These are phyloP conservation scores for Crithidia sp. DNA, from an alignment of 208 protist species.

Conservation along the genomic window DNA sequence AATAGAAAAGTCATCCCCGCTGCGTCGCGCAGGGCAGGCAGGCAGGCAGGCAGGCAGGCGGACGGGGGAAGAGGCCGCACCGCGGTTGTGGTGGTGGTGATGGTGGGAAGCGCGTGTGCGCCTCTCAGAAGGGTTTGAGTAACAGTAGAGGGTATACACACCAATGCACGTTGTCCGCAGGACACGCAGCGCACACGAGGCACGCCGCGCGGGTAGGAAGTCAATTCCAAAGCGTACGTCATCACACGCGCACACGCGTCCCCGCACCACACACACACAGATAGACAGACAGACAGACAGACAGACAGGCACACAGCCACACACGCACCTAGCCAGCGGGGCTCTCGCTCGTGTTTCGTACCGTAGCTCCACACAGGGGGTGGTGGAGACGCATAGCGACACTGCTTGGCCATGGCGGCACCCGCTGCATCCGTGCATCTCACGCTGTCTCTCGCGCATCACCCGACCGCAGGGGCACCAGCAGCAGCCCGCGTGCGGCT, in stretches of 20 bases:
- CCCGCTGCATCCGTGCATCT: neutral
- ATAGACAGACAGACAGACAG: too few species aligned
- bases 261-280: slow-evolving; percentile 47
- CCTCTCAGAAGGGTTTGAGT: slow-evolving; percentile 25
- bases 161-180: slow-evolving; percentile 35
- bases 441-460: neutral
- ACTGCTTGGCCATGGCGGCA: slow-evolving; percentile 15
- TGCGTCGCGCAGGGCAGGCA: slow-evolving; percentile 3
- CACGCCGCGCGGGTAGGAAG: slow-evolving; percentile 20
- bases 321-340: slow-evolving; percentile 8
- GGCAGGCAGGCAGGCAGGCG: too few species aligned
- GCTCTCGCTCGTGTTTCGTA: slow-evolving; percentile 39
- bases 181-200: slow-evolving; percentile 14
- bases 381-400: slow-evolving; percentile 28
- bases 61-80: neutral
- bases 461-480: slow-evolving; percentile 32
- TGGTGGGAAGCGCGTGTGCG: slow-evolving; percentile 7
- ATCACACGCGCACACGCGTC: slow-evolving; percentile 59
- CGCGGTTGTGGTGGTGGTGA: neutral
- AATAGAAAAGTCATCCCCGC: slow-evolving; percentile 25
- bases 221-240: slow-evolving; percentile 35
- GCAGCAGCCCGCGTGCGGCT: slow-evolving; percentile 28
- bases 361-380: slow-evolving; percentile 27
- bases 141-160: slow-evolving; percentile 34
- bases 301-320: slow-evolving; percentile 2